Evolutionary conservation across 2,329 filamentous ascomycete species (phyloP), one percentile per base, ranked within the genome.

Genomic region (Hymenoscyphus fraxineus): DNA sequence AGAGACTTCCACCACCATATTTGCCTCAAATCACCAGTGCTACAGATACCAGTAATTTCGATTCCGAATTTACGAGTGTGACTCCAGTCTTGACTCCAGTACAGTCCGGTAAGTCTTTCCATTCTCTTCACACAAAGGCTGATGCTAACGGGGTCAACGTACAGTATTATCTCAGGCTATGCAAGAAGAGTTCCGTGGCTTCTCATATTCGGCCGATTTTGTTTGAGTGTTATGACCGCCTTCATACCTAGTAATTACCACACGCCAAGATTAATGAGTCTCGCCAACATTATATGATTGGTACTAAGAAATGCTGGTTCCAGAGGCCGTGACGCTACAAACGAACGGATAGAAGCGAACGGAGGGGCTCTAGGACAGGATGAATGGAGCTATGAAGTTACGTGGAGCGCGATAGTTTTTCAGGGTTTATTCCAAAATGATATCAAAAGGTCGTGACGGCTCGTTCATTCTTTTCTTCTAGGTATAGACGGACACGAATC

Each of bases 31-130:
- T 99, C 73, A 95, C 90, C 79, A 96, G 86, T 76, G 86, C 93
- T 9, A 97, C 95, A 55, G 95, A 99, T 80, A 99, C 95, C n/a
- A 97, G 93, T 83, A 99, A 99, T 80, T 99, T 99, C 78, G 95
- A 99, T 77, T 92, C 91, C 58, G 95, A 99, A 77, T 99, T 99
- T 76, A 99, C 95, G 0, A 98, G 94, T 75, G 95, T 99, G 62
- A 99, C 95, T 54, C 95, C 95, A 1, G 95, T 99, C 64, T 84
- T 99, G 71, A 99, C 95, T 38, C 95, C 95, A 60, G 95, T 99
- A 63, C 93, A 98, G 80, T 96, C 92, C 79, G 93, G 93, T 96
- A 90, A 81, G 90, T 83, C 61, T 27, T 39, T 62, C 60, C 51
- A 13, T 58, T 58, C n/a, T 44, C 13, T 9, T 6, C 2, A 6